Base-by-base conservation (phyloP, 148 eudicot genomes). In the Bassia scoparia region DNA sequence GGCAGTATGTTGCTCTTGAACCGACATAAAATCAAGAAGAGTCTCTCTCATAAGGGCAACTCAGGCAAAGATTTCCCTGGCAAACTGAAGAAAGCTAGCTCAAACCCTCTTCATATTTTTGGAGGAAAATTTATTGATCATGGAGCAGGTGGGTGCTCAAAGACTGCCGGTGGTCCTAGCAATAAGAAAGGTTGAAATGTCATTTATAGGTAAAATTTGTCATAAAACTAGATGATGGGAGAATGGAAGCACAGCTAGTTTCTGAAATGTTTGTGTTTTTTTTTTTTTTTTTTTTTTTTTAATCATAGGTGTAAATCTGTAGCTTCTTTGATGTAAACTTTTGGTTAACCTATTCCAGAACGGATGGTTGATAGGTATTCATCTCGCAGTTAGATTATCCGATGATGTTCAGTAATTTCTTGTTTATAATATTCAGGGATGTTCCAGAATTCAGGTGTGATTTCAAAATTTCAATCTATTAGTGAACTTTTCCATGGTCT, bases 1-100 rank as follows among this genome's bases (percentile, higher is more conserved):
- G 86, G 81, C 77, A 83, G 92, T 24, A 81, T 86, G 87, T n/a
- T 89, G 69, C 83, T 87, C 30, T 84, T 88, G 5, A 88, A 81
- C 73, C 72, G 91, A 24, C 81, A 75, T 68, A 77, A 83, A 37
- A 73, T 79, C 18, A 89, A 77, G 72, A 91, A 91, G 68, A 88
- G 76, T 70, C 80, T 87, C 4, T 78, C 90, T 24, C 48, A 81
- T 54, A 91, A 88, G 77, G 86, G 89, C 15, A 83, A 61, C 67
- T 23, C 80, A 2, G 73, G 85, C 38, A 83, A 85, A 84, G 96
- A 88, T 37, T 83, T 74, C 74, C 88, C 93, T 0, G 91, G 90
- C 7, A 90, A 90, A 77, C 68, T 84, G 73, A 88, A 77, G 79
- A 89, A 82, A 81, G 82, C 75, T 54, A 82, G 86, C 5, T 68